Evolutionary conservation across 2,329 filamentous ascomycete species (phyloP).

Genomic region (Xylaria sp.): DNA sequence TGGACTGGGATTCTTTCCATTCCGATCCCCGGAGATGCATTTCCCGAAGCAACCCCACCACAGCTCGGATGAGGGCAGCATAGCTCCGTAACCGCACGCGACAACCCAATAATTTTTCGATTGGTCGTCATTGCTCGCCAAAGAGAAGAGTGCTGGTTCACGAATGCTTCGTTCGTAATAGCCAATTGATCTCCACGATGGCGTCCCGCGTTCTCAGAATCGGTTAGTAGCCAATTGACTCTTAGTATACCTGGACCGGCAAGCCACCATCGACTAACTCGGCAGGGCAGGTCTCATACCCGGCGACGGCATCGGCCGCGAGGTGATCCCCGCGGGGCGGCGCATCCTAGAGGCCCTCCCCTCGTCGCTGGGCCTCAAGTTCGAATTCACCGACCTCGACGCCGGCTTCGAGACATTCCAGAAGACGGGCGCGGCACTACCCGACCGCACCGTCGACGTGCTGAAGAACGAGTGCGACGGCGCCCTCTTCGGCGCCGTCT

Average conservation of each 20-base stretch:
- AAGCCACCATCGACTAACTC: conserved; percentile 1
- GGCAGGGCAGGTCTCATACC: conserved; percentile 81
- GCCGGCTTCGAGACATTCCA: conserved; percentile 96
- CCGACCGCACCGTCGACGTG: conserved; percentile 89
- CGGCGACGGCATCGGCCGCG: conserved; percentile 97
- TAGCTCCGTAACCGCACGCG: conserved; percentile 29
- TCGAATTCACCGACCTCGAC: conserved; percentile 92
- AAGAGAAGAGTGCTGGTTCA: background rate
- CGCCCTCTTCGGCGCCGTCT: conserved; percentile 95
- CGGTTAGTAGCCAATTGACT: conserved; percentile 58
- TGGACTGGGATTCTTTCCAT: conserved; percentile 6
- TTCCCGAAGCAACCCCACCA: conserved; percentile 27
- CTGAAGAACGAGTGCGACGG: conserved; percentile 93
- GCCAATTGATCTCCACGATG: conserved; percentile 58
- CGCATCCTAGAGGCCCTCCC: conserved; percentile 93
- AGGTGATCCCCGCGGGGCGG: conserved; percentile 95
- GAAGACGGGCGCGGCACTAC: conserved; percentile 85
- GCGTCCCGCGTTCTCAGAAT: conserved; percentile 74
- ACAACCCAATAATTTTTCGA: conserved; percentile 30
- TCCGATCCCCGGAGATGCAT: conserved; percentile 32
- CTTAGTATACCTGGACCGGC: background rate
- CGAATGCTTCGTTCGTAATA: background rate
- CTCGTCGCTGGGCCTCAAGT: conserved; percentile 88
- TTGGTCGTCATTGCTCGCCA: conserved; percentile 5
- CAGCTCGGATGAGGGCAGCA: conserved; percentile 19